A percentile compares a stretch with the other conserved stretches of the same genome.
These are phyloP conservation scores for Marchantia polymorpha DNA, from an alignment of 225 moss, liverwort and hornwort genomes.

Conservation along the genomic window DNA sequence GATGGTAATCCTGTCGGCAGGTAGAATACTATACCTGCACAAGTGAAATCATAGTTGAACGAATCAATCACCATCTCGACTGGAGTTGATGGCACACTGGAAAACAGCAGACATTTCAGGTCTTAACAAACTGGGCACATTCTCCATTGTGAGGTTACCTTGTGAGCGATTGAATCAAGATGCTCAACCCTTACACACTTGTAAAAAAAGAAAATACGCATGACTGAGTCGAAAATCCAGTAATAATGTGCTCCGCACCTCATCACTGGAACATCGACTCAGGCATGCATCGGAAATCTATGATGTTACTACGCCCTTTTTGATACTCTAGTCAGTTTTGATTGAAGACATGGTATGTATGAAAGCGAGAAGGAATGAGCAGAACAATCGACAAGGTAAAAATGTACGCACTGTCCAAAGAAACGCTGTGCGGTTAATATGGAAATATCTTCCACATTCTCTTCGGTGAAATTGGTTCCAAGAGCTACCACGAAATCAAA, in stretches of 20 bases:
- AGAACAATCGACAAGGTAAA: not conserved
- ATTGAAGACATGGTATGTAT: not conserved
- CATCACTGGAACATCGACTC: not conserved
- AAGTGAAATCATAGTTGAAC: constrained; percentile 44
- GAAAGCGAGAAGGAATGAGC: not conserved
- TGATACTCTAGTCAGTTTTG: not conserved
- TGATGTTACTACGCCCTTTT: not conserved
- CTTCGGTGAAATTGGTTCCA: constrained; percentile 20
- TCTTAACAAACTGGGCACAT: not conserved
- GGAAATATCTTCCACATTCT: constrained; percentile 36
- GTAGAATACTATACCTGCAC: constrained; percentile 40
- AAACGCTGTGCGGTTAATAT: constrained; percentile 53
- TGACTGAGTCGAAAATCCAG: too few species aligned
- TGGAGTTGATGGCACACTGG: constrained; percentile 41
- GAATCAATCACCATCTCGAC: constrained; percentile 54
- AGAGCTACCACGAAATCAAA: constrained; percentile 19
- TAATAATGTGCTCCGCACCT: not conserved
- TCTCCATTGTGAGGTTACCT: not conserved
- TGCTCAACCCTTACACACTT: too few species aligned
- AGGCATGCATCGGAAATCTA: not conserved
- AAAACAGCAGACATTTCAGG: not conserved
- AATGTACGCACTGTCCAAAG: constrained; percentile 33
- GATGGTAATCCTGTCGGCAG: not conserved
- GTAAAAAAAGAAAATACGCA: too few species aligned
- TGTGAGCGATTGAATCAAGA: too few species aligned